Evolutionary conservation across 805 yeast genomes (phyloP).

Genomic region (Kockiozyma suomiensis): DNA sequence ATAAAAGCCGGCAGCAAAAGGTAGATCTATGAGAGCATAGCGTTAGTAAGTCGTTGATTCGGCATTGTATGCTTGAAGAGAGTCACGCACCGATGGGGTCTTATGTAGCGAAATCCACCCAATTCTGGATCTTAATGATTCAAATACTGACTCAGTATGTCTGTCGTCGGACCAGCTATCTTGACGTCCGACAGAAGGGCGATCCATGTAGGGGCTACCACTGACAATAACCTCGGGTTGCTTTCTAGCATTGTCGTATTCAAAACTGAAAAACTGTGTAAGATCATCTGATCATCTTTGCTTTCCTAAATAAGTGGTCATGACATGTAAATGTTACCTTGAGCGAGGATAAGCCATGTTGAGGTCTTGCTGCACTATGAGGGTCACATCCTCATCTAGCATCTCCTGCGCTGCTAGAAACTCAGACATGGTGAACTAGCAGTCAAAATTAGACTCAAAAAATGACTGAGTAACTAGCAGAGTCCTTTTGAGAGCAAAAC

Average conservation of each 20-base stretch:
- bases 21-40: constrained; percentile 12
- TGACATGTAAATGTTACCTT: constrained; percentile 1
- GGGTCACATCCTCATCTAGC: constrained; percentile 21
- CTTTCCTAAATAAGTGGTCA: not conserved
- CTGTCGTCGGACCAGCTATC: not conserved
- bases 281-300: too few relatives aligned
- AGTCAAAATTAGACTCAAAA: too few relatives aligned
- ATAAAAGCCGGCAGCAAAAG: constrained; percentile 25
- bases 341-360: constrained; percentile 3
- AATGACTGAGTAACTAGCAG: too few relatives aligned
- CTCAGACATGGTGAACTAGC: constrained; percentile 12
- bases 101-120: not conserved
- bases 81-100: constrained; percentile 21
- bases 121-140: not conserved
- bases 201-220: constrained; percentile 2
- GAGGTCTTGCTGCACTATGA: constrained; percentile 18
- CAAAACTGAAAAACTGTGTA: not conserved
- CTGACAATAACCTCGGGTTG: not conserved
- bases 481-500: too few relatives aligned
- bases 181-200: constrained; percentile 1
- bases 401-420: constrained; percentile 16
- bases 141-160: not conserved
- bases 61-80: too few relatives aligned
- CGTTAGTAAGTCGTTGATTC: not conserved
- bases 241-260: not conserved